Conservation (phyloP, 345 rosid species). For the Cardamine chenopodiifolia region DNA sequence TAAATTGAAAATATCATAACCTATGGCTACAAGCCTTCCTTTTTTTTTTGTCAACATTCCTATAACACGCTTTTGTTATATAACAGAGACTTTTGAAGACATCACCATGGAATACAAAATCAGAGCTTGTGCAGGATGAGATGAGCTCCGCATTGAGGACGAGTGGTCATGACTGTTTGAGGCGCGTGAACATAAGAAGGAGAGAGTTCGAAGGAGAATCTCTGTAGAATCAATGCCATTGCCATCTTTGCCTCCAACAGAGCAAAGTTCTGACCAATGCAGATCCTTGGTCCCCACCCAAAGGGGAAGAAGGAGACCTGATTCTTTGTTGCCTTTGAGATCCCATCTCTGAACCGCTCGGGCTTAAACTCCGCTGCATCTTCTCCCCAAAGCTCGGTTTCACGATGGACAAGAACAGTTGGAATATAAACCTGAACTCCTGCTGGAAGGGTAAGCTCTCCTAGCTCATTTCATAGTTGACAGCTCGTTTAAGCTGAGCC, state of each 20-base stretch:
- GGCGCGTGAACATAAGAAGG: slow-evolving; percentile 63
- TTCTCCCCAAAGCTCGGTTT: slow-evolving; percentile 60
- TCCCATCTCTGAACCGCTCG: slow-evolving; percentile 59
- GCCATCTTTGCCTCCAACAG: slow-evolving; percentile 62
- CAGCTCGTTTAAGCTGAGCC: slow-evolving; percentile 42
- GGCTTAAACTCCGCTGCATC: slow-evolving; percentile 74
- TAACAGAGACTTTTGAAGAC: background rate
- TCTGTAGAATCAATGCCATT: slow-evolving; percentile 41
- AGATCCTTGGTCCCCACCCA: slow-evolving; percentile 63
- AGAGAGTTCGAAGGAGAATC: slow-evolving; percentile 45
- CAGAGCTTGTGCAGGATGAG: slow-evolving; percentile 48
- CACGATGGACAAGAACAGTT: slow-evolving; percentile 54
- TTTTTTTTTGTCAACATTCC: too few relatives aligned
- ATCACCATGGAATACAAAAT: background rate
- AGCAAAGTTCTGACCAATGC: slow-evolving; percentile 72
- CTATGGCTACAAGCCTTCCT: slow-evolving; percentile 6
- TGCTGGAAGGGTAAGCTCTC: slow-evolving; percentile 53
- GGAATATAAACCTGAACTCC: slow-evolving; percentile 55
- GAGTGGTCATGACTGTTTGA: slow-evolving; percentile 44
- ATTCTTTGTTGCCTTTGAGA: slow-evolving; percentile 64
- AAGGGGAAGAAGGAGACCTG: slow-evolving; percentile 61
- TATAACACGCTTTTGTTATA: background rate
- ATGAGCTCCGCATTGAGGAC: slow-evolving; percentile 68
- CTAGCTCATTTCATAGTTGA: slow-evolving; percentile 54
- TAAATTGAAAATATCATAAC: background rate